Percentiles rank a stretch among this genome's conserved stretches.
Conservation (phyloP, 805 yeast species). For the Lipomyces lipofer region DNA sequence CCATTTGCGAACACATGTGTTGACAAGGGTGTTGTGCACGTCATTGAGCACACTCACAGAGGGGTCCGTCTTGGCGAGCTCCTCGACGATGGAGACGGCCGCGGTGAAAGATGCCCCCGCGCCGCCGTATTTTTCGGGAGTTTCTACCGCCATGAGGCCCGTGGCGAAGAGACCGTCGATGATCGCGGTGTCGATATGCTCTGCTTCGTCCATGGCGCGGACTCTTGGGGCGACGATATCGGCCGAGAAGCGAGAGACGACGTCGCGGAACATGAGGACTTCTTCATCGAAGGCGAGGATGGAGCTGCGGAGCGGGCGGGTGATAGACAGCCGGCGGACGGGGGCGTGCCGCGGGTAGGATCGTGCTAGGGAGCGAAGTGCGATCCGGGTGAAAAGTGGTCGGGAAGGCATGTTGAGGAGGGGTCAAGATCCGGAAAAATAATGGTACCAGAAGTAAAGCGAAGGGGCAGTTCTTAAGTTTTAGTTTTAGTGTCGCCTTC, state of each 20-base stretch:
- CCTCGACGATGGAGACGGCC: slow-evolving; percentile 48
- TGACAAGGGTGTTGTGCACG: slow-evolving; percentile 49
- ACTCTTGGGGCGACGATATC: slow-evolving; percentile 45
- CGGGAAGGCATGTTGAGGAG: too few relatives aligned
- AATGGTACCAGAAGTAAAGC: too few relatives aligned
- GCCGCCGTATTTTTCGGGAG: slow-evolving; percentile 50
- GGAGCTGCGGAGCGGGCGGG: slow-evolving; percentile 8
- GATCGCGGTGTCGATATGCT: slow-evolving; percentile 39
- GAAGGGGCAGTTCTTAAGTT: too few relatives aligned
- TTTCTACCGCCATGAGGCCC: slow-evolving; percentile 50
- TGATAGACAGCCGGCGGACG: neutral
- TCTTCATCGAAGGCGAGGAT: slow-evolving; percentile 42
- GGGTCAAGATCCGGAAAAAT: too few relatives aligned
- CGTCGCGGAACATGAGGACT: slow-evolving; percentile 45
- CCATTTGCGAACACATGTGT: slow-evolving; percentile 44
- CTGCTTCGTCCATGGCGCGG: slow-evolving; percentile 45
- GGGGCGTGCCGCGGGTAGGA: too few relatives aligned
- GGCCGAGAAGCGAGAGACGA: slow-evolving; percentile 44
- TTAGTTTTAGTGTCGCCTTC: too few relatives aligned
- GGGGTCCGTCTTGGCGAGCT: slow-evolving; percentile 48
- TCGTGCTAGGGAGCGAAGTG: too few relatives aligned
- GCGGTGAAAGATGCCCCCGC: slow-evolving; percentile 49
- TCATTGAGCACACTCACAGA: slow-evolving; percentile 47
- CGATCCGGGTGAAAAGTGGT: too few relatives aligned
- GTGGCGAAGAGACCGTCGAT: slow-evolving; percentile 42